Conservation (phyloP, 2,329 filamentous ascomycete species). For the Coniochaeta sp. region DNA sequence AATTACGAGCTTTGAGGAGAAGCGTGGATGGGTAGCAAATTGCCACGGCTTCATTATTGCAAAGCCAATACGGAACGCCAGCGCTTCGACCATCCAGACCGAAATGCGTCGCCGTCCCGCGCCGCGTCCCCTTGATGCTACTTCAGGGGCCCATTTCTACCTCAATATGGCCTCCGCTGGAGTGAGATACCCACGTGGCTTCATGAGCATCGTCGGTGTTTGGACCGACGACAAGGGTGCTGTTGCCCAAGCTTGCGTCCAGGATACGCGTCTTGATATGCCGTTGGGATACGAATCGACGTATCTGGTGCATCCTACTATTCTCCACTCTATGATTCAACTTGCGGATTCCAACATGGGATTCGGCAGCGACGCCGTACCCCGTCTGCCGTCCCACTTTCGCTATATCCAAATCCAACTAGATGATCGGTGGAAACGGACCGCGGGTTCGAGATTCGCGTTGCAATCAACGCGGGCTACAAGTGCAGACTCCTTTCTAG, state of each 20-base stretch:
- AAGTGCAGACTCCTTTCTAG: not conserved
- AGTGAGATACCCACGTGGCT: not conserved
- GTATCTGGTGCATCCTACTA: not conserved
- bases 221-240: not conserved
- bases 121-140: conserved; percentile 3
- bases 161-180: not conserved
- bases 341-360: not conserved
- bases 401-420: not conserved
- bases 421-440: not conserved
- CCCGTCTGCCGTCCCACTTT: not conserved
- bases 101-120: conserved; percentile 6
- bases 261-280: conserved; percentile 2
- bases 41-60: not conserved
- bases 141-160: not conserved
- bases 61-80: conserved; percentile 12
- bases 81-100: conserved; percentile 18
- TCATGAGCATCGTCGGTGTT: not conserved
- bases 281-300: not conserved
- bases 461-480: not conserved
- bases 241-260: not conserved
- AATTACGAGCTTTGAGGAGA: conserved; percentile 19
- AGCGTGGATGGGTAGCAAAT: conserved; percentile 20
- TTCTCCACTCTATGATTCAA: not conserved
- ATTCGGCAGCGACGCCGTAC: not conserved
- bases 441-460: not conserved